A percentile compares a stretch with the other conserved stretches of the same genome.
Conservation (phyloP, 108 stramenopile species). For the Epipyxis sp. region DNA sequence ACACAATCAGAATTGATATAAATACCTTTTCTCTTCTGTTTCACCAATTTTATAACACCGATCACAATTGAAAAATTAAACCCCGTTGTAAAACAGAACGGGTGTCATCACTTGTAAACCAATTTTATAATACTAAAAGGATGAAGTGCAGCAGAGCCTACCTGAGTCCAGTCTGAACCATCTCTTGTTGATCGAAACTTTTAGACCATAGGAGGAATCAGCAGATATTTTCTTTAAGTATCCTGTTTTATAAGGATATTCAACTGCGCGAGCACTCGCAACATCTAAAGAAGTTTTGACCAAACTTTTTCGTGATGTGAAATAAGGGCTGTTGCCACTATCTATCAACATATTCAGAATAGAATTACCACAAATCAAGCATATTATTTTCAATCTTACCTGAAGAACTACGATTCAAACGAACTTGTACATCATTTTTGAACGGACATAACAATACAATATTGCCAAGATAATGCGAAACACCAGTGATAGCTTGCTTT, state of each 20-base stretch:
- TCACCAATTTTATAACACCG: no score
- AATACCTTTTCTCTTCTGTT: no score
- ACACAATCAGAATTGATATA: no score
- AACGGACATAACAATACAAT: neutral
- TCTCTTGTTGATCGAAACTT: neutral
- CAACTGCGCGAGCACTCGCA: neutral
- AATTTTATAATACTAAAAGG: no score
- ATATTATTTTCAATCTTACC: no score
- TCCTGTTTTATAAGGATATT: neutral
- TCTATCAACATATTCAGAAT: no score
- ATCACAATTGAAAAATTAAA: no score
- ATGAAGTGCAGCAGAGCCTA: no score
- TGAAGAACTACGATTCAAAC: no score
- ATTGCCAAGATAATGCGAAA: neutral
- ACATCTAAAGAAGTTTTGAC: neutral
- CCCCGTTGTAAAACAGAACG: no score
- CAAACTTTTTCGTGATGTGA: neutral
- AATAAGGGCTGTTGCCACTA: neutral
- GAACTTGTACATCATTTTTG: neutral
- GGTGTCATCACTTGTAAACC: no score
- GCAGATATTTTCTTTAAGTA: constrained; percentile 7
- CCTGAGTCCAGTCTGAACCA: neutral
- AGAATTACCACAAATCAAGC: no score
- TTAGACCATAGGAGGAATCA: neutral
- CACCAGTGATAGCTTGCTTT: neutral